These are phyloP conservation scores for Blastobotrys americana DNA, from an alignment of 805 yeast genomes.

Conservation along the genomic window DNA sequence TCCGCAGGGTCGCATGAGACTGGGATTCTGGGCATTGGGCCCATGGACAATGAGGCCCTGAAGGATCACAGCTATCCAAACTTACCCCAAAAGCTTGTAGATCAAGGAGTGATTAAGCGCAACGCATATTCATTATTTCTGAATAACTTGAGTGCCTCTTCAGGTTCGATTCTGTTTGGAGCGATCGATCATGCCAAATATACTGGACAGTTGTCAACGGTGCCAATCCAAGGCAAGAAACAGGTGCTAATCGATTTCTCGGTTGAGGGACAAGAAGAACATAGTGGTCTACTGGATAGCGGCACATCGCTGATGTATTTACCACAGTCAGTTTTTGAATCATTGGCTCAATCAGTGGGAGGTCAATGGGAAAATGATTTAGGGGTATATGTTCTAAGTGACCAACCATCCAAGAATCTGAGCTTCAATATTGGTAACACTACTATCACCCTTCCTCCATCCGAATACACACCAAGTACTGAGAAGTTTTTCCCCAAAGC, in stretches of 20 bases:
- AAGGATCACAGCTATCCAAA: constrained; percentile 42
- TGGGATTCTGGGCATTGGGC: constrained; percentile 28
- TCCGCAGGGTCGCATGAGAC: background rate
- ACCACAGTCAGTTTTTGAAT: constrained; percentile 29
- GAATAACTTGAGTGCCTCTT: constrained; percentile 33
- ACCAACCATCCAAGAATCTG: constrained; percentile 1
- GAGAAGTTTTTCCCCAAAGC: constrained; percentile 9
- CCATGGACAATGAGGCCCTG: constrained; percentile 19
- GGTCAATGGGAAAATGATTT: constrained; percentile 1
- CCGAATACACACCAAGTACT: constrained; percentile 17
- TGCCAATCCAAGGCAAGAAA: constrained; percentile 35
- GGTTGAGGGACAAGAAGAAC: constrained; percentile 20
- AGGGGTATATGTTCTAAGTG: constrained; percentile 1
- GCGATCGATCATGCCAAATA: constrained; percentile 47
- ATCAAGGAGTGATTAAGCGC: constrained; percentile 50
- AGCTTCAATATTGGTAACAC: constrained; percentile 19
- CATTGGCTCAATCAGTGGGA: constrained; percentile 21
- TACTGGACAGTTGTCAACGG: constrained; percentile 35
- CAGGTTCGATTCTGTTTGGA: constrained; percentile 52
- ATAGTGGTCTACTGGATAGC: constrained; percentile 36
- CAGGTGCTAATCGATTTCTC: constrained; percentile 15
- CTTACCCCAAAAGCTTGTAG: constrained; percentile 54
- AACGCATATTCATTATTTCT: constrained; percentile 60
- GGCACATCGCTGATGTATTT: constrained; percentile 45
- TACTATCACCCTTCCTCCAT: constrained; percentile 18